phyloP scores from a whole-genome alignment of 345 rosid genomes.

The Cardiospermum halicacabum region DNA sequence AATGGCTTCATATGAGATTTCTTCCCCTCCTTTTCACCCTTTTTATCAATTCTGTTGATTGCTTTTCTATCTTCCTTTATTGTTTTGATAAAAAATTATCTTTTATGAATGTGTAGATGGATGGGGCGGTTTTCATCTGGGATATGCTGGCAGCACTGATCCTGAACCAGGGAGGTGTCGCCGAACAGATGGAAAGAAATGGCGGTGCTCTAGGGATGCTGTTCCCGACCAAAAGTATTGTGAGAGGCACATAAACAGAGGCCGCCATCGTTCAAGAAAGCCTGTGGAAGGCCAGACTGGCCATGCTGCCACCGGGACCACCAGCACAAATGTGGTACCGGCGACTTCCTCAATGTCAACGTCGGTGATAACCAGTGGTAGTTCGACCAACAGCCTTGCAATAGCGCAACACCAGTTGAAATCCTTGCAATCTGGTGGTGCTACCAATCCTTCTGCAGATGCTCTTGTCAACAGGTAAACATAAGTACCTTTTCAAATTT shows the following conservation, averaged over 20 bases:
- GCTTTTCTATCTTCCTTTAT: background rate
- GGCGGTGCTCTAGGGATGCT: conserved; percentile 76
- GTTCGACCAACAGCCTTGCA: conserved; percentile 27
- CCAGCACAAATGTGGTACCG: conserved; percentile 37
- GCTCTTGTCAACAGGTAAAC: conserved; percentile 35
- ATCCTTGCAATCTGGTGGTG: conserved; percentile 34
- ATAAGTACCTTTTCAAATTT: conserved; percentile 1
- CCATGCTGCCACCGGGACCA: conserved; percentile 33
- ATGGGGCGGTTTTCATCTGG: conserved; percentile 64
- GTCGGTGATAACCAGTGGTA: conserved; percentile 23
- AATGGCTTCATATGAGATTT: conserved; percentile 8
- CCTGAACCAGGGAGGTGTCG: conserved; percentile 78
- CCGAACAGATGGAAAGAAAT: conserved; percentile 80
- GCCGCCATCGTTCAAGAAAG: conserved; percentile 92
- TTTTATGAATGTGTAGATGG: conserved; percentile 34
- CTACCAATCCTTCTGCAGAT: conserved; percentile 28
- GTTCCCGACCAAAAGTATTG: conserved; percentile 78
- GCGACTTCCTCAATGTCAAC: conserved; percentile 22
- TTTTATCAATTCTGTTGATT: conserved; percentile 5
- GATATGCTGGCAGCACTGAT: conserved; percentile 47
- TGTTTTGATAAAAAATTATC: background rate
- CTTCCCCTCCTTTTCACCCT: background rate
- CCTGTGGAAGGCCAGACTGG: conserved; percentile 64
- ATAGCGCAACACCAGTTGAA: conserved; percentile 28
- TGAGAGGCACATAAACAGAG: conserved; percentile 77